Evolutionary conservation across 306 rosid genomes (phyloP).

Genomic region (Lathyrus aphaca): DNA sequence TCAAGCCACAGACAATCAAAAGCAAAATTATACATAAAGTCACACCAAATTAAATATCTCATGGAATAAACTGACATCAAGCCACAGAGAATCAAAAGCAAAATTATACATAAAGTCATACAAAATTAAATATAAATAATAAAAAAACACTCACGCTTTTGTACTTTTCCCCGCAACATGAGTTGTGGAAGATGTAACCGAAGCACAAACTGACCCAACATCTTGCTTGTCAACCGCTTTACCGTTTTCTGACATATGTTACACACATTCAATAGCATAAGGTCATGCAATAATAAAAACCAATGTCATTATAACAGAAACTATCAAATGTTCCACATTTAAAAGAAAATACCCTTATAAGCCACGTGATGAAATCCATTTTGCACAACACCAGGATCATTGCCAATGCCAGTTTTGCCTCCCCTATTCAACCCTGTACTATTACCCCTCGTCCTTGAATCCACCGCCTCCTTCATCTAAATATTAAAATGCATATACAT

Average conservation of each 20-base stretch:
- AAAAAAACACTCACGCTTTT: conserved; percentile 45
- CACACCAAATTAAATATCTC: conserved; percentile 31
- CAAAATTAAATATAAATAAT: conserved; percentile 30
- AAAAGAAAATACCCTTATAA: conserved; percentile 51
- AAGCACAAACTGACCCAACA: conserved; percentile 45
- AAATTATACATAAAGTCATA: conserved; percentile 12
- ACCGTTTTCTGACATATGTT: conserved; percentile 56
- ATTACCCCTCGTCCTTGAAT: conserved; percentile 49
- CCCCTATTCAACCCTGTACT: conserved; percentile 44
- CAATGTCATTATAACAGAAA: conserved; percentile 37
- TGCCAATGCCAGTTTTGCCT: conserved; percentile 38
- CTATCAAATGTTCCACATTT: conserved; percentile 24
- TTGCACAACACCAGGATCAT: conserved; percentile 38
- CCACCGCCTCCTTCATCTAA: conserved; percentile 63
- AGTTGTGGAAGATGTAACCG: conserved; percentile 42
- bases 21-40: conserved; percentile 17
- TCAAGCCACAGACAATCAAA: background rate
- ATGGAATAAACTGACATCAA: conserved; percentile 17
- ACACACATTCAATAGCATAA: conserved; percentile 47
- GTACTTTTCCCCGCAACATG: conserved; percentile 35
- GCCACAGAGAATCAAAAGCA: background rate
- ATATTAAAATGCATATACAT: conserved; percentile 3
- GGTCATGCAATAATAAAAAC: conserved; percentile 39
- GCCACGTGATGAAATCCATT: conserved; percentile 46
- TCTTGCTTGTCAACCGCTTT: conserved; percentile 50